Base-by-base conservation (phyloP, 139 green algal genomes). In the Chlamydomonas sp. region DNA sequence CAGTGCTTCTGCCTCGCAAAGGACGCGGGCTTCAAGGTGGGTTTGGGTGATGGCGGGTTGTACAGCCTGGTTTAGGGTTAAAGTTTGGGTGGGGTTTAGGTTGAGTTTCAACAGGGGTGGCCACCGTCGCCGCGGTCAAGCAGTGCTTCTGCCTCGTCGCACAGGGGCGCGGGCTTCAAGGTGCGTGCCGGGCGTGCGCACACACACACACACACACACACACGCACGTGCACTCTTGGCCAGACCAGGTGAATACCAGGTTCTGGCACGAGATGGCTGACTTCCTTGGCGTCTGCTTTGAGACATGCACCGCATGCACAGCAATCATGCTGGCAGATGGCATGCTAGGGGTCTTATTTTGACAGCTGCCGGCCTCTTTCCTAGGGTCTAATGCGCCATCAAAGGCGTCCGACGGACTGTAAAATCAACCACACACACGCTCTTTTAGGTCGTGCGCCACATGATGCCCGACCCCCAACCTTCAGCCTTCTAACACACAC, bases 381-480 rank as follows among this genome's bases (percentile, higher is more conserved):
- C n/a, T n/a, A n/a, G n/a, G n/a, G n/a, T n/a, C n/a, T n/a, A n/a
- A n/a, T n/a, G n/a, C n/a, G n/a, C n/a, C n/a, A n/a, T n/a, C n/a
- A n/a, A n/a, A n/a, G n/a, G n/a, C n/a, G n/a, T n/a, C n/a, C n/a
- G n/a, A n/a, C n/a, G n/a, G n/a, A n/a, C n/a, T n/a, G n/a, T n/a
- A n/a, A n/a, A n/a, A n/a, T n/a, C n/a, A n/a, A n/a, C n/a, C n/a
- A n/a, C n/a, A n/a, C n/a, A n/a, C n/a, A n/a, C n/a, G n/a, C n/a
- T n/a, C n/a, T n/a, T n/a, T 3, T 80, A 91, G 84, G 79, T 96
- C 34, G 91, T 98, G 65, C 90, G 85, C 16, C 94, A 99, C 84
- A 95, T 99, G 89, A 98, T 99, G 94, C 94, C 94, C 2, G 91
- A 97, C 77, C 76, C n/a, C n/a, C n/a, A n/a, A n/a, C n/a, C n/a